Evolutionary conservation across 2,329 filamentous ascomycete genomes (phyloP).

Genomic region (Fusarium sp.): DNA sequence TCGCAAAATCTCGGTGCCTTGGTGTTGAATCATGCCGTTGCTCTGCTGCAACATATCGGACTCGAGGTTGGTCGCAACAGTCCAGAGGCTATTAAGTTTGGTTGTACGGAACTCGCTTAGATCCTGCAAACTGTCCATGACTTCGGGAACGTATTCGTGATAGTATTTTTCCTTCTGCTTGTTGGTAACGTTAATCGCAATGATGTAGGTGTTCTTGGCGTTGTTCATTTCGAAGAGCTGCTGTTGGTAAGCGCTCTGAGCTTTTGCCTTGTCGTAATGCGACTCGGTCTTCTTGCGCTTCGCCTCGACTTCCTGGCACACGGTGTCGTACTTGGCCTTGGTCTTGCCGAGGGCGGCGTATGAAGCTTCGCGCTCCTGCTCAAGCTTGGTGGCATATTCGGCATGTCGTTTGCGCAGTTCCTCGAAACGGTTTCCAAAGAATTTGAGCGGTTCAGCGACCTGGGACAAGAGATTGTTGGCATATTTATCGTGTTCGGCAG

Average conservation of each 20-base stretch:
- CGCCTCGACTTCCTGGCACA: conserved; percentile 95
- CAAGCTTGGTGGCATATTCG: conserved; percentile 90
- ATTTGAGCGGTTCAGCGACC: conserved; percentile 89
- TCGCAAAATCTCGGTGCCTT: conserved; percentile 85
- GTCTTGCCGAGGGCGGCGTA: conserved; percentile 90
- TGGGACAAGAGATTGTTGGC: conserved; percentile 83
- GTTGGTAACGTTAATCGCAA: conserved; percentile 96
- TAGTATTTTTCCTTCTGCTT: conserved; percentile 98
- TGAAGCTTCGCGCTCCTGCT: conserved; percentile 88
- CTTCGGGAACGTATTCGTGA: conserved; percentile 94
- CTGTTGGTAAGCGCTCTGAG: conserved; percentile 91
- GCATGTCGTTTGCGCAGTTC: conserved; percentile 92
- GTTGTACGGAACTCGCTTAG: conserved; percentile 90
- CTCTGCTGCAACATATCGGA: conserved; percentile 83
- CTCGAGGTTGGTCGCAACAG: conserved; percentile 84
- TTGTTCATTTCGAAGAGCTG: conserved; percentile 97
- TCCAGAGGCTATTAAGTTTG: conserved; percentile 90
- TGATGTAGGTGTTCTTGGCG: conserved; percentile 97
- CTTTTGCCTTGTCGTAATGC: conserved; percentile 94
- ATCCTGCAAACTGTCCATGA: conserved; percentile 94
- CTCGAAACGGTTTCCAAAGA: conserved; percentile 82
- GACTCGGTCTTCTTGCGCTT: conserved; percentile 95
- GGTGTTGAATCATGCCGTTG: conserved; percentile 78
- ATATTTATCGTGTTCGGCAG: conserved; percentile 90
- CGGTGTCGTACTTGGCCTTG: conserved; percentile 93